Evolutionary conservation across 164 flowering plant species (phyloP).

Genomic region (Aristolochia contorta): DNA sequence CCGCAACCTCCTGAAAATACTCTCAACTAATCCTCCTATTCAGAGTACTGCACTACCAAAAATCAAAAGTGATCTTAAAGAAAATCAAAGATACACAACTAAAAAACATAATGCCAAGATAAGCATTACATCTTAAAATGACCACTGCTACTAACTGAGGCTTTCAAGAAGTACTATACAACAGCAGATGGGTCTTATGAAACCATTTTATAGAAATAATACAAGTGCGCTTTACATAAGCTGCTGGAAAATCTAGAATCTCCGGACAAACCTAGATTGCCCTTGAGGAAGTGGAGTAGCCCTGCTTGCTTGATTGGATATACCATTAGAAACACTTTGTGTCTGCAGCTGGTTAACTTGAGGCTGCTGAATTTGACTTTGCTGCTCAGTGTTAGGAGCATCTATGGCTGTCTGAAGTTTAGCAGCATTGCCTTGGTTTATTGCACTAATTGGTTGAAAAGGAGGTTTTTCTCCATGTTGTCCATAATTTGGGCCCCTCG

Average conservation of each 20-base stretch:
- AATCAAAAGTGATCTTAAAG: too few species aligned
- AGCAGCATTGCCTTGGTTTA: conserved; percentile 34
- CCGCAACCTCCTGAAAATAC: too few species aligned
- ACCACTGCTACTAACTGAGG: conserved; percentile 1
- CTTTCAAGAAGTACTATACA: conserved; percentile 27
- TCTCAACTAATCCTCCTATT: too few species aligned
- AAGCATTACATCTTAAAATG: conserved; percentile 2
- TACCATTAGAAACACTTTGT: conserved; percentile 45
- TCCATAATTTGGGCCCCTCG: conserved; percentile 35
- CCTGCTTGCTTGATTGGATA: conserved; percentile 54
- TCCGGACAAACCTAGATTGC: conserved; percentile 94
- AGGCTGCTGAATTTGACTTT: conserved; percentile 7
- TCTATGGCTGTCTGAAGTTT: conserved; percentile 45
- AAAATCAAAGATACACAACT: too few species aligned
- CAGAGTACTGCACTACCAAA: too few species aligned
- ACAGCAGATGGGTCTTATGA: conserved; percentile 15
- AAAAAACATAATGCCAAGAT: neutral
- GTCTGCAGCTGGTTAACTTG: conserved; percentile 40
- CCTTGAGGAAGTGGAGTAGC: conserved; percentile 74
- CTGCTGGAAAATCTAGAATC: conserved; percentile 39
- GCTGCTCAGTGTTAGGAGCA: conserved; percentile 42
- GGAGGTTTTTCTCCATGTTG: conserved; percentile 67
- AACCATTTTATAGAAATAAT: conserved; percentile 16
- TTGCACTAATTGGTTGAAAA: conserved; percentile 34
- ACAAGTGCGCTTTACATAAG: conserved; percentile 31